Base-by-base conservation (phyloP, 257 asterid genomes). In the Solanum dulcamara region DNA sequence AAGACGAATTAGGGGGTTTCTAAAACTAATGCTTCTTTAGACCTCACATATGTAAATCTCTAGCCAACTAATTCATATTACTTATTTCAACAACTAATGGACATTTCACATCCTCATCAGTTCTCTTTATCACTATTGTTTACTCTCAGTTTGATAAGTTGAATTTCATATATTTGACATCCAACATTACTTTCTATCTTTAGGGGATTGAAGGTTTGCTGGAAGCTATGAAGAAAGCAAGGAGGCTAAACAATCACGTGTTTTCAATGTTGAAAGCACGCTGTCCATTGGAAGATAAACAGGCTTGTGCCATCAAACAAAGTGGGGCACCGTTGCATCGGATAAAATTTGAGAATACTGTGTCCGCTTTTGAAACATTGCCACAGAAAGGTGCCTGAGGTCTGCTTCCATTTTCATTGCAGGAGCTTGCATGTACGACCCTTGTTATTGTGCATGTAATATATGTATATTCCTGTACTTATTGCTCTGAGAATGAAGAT, bases 231-330 rank as follows among this genome's bases (percentile, higher is more conserved):
- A 96, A 93, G 95, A 96, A 93, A 91, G 98, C 97, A 24, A 88
- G 99, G 89, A 88, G 99, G 87, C 86, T 96, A 89, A 96, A 94
- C 60, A 92, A 91, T 84, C 98, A 96, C 28, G 98, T 96, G 1
- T 93, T 96, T 62, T 96, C 98, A 28, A 96, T 96, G 98, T 84
- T 96, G 89, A 94, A 94, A 90, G 98, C 98, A 2, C 95, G 99
- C 4, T 94, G 99, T 80, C 99, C 99, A 4, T 91, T 96, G 85
- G 99, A 96, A 90, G 99, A 96, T 93, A 96, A 94, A 86, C 99
- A 93, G 71, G 99, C 99, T 38, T 96, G 99, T 81, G 99, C 99
- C 5, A 93, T 96, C 88, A 96, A 90, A 90, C 99, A 93, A 86
- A 96, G 98, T 80, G 98, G 99, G 2, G 98, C 98, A 2, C 98